Percentiles rank a stretch among this genome's conserved stretches.
These are phyloP conservation scores for Cyclocybe cylindracea DNA, from an alignment of 768 basidiomycete species.

Conservation along the genomic window DNA sequence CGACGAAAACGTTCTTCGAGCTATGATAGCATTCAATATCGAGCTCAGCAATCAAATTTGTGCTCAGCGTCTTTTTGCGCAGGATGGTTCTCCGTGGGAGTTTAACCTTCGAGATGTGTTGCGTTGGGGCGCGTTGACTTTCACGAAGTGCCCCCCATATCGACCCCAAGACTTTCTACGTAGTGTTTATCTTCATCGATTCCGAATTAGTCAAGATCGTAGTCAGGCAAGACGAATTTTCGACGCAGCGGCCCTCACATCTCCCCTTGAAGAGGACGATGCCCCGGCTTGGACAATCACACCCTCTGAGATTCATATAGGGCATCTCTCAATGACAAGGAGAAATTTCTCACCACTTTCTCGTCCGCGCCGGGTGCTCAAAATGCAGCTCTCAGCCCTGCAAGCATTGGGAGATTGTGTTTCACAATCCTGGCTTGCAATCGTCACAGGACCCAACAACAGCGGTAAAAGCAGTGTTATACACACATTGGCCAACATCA, in stretches of 20 bases:
- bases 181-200: constrained; percentile 82
- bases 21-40: constrained; percentile 85
- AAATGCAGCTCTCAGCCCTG: constrained; percentile 61
- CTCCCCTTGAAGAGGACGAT: constrained; percentile 20
- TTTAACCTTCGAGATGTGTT: constrained; percentile 96
- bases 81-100: constrained; percentile 92
- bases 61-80: constrained; percentile 64
- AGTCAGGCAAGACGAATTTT: constrained; percentile 52
- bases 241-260: constrained; percentile 45
- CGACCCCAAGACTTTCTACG: constrained; percentile 68
- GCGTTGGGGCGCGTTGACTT: constrained; percentile 75
- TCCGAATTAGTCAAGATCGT: constrained; percentile 75
- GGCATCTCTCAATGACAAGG: constrained; percentile 51
- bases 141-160: constrained; percentile 23
- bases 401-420: constrained; percentile 79
- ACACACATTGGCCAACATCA: constrained; percentile 65
- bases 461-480: constrained; percentile 83
- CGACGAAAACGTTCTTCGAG: constrained; percentile 51
- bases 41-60: constrained; percentile 69
- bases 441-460: constrained; percentile 73
- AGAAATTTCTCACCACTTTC: constrained; percentile 31
- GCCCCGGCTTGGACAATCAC: constrained; percentile 45
- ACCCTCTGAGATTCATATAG: constrained; percentile 59
- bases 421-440: constrained; percentile 82
- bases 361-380: constrained; percentile 54